phyloP scores from a whole-genome alignment of 2,329 filamentous ascomycete genomes.

The Penicillium capsulatum region DNA sequence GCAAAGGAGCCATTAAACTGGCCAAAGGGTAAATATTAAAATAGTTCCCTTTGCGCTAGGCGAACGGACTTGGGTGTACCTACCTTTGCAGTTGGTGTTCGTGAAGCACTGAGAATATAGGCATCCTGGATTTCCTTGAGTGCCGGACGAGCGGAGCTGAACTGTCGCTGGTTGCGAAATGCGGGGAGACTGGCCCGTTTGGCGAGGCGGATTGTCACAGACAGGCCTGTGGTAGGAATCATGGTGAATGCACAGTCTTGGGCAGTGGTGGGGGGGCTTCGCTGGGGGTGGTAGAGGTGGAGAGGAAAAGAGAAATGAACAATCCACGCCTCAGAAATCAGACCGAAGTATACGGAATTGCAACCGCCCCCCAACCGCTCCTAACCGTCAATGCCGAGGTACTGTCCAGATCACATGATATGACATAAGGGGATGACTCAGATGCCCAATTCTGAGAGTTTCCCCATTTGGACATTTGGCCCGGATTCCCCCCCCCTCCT shows the following conservation, averaged over 20 bases:
- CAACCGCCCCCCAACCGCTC: conserved; percentile 25
- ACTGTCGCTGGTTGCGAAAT: conserved; percentile 47
- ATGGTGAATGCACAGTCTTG: conserved; percentile 8
- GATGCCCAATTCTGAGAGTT: conserved; percentile 4
- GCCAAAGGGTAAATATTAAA: conserved; percentile 6
- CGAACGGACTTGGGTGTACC: neutral
- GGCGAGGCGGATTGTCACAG: conserved; percentile 23
- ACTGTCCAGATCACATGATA: conserved; percentile 15
- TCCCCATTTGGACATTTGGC: conserved; percentile 17
- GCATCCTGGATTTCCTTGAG: conserved; percentile 75
- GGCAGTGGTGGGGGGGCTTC: neutral
- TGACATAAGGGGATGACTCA: conserved; percentile 14
- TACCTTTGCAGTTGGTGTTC: conserved; percentile 88
- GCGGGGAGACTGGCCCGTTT: conserved; percentile 37
- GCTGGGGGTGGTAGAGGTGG: neutral
- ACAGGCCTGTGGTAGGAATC: conserved; percentile 21
- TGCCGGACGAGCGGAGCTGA: conserved; percentile 48
- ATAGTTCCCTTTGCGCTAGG: no score
- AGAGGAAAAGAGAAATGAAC: conserved; percentile 4
- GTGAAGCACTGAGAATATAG: conserved; percentile 85
- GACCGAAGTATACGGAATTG: conserved; percentile 7
- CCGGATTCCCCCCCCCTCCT: conserved; percentile 18
- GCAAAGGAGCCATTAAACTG: conserved; percentile 93
- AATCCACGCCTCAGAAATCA: conserved; percentile 7
- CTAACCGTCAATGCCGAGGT: conserved; percentile 30